These are phyloP conservation scores for Cryptococcus jaspeensis DNA, from an alignment of 1,284 basidiomycete species.

Conservation along the genomic window DNA sequence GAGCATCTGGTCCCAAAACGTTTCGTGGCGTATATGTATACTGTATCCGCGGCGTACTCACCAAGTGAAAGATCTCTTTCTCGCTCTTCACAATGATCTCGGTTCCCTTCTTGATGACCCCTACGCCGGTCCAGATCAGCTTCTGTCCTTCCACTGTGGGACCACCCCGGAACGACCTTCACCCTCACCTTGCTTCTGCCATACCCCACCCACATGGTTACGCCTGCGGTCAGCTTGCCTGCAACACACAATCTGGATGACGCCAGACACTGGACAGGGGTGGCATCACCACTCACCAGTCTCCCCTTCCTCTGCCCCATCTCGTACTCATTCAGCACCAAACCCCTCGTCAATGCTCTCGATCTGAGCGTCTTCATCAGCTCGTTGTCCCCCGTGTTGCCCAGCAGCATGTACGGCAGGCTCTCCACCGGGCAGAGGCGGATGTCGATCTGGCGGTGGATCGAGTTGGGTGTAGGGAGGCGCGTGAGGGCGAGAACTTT, in stretches of 20 bases:
- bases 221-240: no score
- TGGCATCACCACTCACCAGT: conserved; percentile 9
- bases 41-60: conserved; percentile 15
- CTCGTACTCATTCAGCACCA: conserved; percentile 41
- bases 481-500: conserved; percentile 32
- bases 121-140: conserved; percentile 3
- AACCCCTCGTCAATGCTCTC: conserved; percentile 26
- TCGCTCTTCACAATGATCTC: conserved; percentile 32
- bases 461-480: conserved; percentile 12
- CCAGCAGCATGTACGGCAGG: conserved; percentile 38
- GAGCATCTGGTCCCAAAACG: no score
- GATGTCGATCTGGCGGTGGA: conserved; percentile 39
- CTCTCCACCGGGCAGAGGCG: conserved; percentile 31
- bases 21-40: background rate
- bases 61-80: conserved; percentile 37
- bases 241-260: no score
- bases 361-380: conserved; percentile 38
- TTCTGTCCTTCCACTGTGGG: background rate
- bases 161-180: background rate
- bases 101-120: conserved; percentile 21
- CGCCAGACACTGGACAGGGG: no score
- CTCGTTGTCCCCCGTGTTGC: conserved; percentile 39
- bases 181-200: background rate
- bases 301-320: conserved; percentile 27
- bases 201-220: no score